Evolutionary conservation across 176 grass and related monocot genomes (phyloP).

Genomic region (Aegilops speltoides): DNA sequence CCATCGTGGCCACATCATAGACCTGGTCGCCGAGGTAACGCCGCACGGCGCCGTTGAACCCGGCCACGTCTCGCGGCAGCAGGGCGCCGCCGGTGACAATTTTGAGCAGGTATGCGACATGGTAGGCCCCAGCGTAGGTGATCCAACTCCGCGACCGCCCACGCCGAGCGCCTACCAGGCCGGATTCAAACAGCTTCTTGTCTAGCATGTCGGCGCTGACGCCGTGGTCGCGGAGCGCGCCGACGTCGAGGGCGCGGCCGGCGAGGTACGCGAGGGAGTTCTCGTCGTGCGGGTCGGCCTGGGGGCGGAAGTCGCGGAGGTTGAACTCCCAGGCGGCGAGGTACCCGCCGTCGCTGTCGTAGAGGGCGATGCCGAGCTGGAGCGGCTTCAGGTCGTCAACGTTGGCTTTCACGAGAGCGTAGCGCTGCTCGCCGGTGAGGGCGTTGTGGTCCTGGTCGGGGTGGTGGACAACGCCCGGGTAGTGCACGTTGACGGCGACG

Average conservation of each 20-base stretch:
- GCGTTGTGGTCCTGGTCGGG: background rate
- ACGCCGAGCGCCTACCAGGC: background rate
- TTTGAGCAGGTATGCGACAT: conserved; percentile 7
- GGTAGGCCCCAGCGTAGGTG: conserved; percentile 11
- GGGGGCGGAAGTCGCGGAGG: background rate
- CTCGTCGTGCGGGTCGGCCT: background rate
- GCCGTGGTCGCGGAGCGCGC: background rate
- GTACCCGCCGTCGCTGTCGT: too few species aligned
- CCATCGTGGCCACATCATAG: background rate
- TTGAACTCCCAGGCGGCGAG: background rate
- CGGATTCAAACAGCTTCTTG: background rate
- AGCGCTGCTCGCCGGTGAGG: background rate
- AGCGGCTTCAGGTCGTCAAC: background rate
- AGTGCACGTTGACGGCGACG: conserved; percentile 16
- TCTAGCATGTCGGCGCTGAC: background rate
- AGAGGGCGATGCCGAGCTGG: background rate
- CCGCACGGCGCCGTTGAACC: background rate
- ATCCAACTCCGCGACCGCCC: background rate
- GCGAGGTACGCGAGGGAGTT: background rate
- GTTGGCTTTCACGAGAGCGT: background rate
- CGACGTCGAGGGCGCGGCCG: background rate
- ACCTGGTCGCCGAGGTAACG: background rate
- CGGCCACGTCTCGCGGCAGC: background rate
- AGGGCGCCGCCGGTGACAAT: background rate
- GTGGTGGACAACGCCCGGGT: conserved; percentile 27